Percentiles rank a stretch among this genome's conserved stretches.
Evolutionary conservation across 163 green algal species (phyloP).

Genomic region (Chlorella variabilis): DNA sequence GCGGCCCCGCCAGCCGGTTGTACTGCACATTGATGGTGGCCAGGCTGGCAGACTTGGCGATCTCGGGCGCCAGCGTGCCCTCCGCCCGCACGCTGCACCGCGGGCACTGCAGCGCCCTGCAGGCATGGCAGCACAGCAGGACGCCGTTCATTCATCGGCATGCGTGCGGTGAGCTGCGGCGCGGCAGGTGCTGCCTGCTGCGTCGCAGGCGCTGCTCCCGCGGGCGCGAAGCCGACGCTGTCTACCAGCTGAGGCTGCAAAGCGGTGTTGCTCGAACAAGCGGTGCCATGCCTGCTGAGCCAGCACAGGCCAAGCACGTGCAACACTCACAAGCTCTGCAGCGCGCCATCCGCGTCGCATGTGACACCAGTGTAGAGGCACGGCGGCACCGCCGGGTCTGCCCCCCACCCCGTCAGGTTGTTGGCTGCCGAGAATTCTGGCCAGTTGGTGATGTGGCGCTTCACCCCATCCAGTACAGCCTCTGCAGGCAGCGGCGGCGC

Average conservation of each 20-base stretch:
- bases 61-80: neutral
- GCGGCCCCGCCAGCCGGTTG: neutral
- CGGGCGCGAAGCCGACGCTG: no score
- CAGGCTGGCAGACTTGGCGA: neutral
- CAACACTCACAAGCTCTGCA: neutral
- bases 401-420: slow-evolving; percentile 18
- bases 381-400: neutral
- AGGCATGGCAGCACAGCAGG: no score
- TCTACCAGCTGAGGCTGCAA: no score
- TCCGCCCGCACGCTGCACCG: neutral
- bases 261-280: no score
- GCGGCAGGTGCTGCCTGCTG: neutral
- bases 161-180: no score
- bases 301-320: neutral
- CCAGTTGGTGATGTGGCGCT: slow-evolving; percentile 11
- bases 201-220: no score
- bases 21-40: slow-evolving; percentile 9
- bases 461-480: neutral
- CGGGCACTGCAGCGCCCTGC: slow-evolving; percentile 6
- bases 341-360: neutral
- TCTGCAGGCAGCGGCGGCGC: neutral
- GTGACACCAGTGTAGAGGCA: slow-evolving; percentile 13
- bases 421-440: slow-evolving; percentile 7
- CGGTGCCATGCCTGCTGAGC: no score
- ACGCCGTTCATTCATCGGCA: no score